phyloP scores from a whole-genome alignment of 176 grass and related monocot species.

The Bromus sterilis region DNA sequence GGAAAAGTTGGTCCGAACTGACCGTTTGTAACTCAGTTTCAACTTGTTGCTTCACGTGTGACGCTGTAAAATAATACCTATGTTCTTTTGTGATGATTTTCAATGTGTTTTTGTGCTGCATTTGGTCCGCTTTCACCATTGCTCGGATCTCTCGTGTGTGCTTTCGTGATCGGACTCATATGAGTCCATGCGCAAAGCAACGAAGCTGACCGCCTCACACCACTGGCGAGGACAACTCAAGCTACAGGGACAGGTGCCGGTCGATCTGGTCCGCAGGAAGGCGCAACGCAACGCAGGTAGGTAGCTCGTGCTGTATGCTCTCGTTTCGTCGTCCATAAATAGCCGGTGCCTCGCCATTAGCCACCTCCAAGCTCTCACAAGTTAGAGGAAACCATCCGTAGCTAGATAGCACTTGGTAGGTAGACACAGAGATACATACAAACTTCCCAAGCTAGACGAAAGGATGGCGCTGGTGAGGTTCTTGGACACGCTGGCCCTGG shows the following conservation, averaged over 20 bases:
- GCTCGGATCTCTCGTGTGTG: not conserved
- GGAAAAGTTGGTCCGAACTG: not conserved
- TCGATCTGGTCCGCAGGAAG: not conserved
- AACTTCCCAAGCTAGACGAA: not conserved
- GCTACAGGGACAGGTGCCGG: not conserved
- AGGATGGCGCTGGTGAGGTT: slow-evolving; percentile 52
- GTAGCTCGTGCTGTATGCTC: not conserved
- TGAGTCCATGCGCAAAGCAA: not conserved
- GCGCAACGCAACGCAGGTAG: not conserved
- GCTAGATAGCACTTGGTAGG: not conserved
- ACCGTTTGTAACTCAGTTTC: not conserved
- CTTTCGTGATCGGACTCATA: not conserved
- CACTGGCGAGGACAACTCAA: not conserved
- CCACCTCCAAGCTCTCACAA: slow-evolving; percentile 5
- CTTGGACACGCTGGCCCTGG: slow-evolving; percentile 41
- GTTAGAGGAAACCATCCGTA: too few species aligned
- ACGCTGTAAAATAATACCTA: too few species aligned
- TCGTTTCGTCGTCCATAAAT: slow-evolving; percentile 12
- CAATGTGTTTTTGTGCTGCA: not conserved
- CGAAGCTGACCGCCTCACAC: slow-evolving; percentile 5
- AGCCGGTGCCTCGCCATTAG: not conserved
- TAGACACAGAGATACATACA: not conserved
- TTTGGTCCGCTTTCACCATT: not conserved
- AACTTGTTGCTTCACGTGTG: too few species aligned
- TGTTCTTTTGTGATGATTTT: too few species aligned